Evolutionary conservation across 2,329 filamentous ascomycete genomes (phyloP).

Genomic region (Leptographium wingfieldii): DNA sequence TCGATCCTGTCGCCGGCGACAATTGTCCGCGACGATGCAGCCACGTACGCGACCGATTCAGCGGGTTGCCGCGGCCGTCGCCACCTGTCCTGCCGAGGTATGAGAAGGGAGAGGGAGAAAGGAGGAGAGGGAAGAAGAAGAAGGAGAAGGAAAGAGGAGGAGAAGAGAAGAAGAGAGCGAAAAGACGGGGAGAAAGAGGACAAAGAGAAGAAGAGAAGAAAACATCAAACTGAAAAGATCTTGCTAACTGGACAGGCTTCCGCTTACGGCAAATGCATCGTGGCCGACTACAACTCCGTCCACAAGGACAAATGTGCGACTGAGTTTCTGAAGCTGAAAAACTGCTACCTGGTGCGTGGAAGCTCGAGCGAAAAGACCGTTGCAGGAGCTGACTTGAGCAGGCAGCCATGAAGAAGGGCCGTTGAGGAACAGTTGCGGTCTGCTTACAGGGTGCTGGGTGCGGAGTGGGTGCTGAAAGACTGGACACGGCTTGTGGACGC

Average conservation of each 20-base stretch:
- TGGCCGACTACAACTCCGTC: slow-evolving; percentile 78
- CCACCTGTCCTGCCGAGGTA: slow-evolving; percentile 44
- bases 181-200: background rate
- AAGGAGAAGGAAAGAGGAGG: no score
- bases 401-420: slow-evolving; percentile 4
- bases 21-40: slow-evolving; percentile 16
- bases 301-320: slow-evolving; percentile 81
- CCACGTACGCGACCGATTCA: slow-evolving; percentile 36
- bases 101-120: slow-evolving; percentile 4
- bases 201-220: no score
- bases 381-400: background rate
- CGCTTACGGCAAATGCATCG: slow-evolving; percentile 81
- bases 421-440: background rate
- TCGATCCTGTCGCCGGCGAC: no score
- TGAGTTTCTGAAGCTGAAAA: slow-evolving; percentile 75
- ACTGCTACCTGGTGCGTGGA: slow-evolving; percentile 69
- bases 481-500: no score
- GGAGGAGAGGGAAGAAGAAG: no score
- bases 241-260: slow-evolving; percentile 45
- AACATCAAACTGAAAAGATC: background rate
- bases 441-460: no score
- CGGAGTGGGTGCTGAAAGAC: background rate
- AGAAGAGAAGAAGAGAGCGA: background rate
- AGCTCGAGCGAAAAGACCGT: background rate
- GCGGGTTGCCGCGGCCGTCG: slow-evolving; percentile 39